These are phyloP conservation scores for Vickermania ingenoplastis DNA, from an alignment of 208 protist species.

Conservation along the genomic window DNA sequence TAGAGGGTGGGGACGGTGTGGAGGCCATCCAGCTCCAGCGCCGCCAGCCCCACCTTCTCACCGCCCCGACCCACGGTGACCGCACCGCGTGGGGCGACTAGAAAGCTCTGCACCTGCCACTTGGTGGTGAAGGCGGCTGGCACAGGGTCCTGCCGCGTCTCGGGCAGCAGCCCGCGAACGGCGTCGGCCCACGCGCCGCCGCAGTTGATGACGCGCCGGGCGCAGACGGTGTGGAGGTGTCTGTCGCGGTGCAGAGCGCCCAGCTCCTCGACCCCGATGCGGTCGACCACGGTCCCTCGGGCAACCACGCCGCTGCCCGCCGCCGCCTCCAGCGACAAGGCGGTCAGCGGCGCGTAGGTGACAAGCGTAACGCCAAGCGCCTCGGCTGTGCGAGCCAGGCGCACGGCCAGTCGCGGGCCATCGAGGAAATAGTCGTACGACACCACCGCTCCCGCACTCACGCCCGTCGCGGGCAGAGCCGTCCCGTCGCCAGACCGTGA, in stretches of 20 bases:
- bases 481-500: neutral
- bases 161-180: constrained; percentile 31
- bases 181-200: constrained; percentile 46
- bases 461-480: constrained; percentile 1
- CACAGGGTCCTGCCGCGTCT: constrained; percentile 18
- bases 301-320: neutral
- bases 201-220: constrained; percentile 66
- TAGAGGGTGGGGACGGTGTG: constrained; percentile 42
- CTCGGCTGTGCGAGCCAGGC: constrained; percentile 61
- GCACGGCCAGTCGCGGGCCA: constrained; percentile 20
- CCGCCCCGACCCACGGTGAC: neutral
- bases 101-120: constrained; percentile 31
- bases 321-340: constrained; percentile 10
- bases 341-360: constrained; percentile 38
- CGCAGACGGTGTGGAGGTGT: constrained; percentile 14
- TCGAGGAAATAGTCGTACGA: constrained; percentile 37
- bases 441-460: constrained; percentile 24
- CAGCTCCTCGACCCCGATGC: neutral
- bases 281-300: neutral
- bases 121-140: constrained; percentile 27
- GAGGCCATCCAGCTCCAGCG: constrained; percentile 9
- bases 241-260: neutral
- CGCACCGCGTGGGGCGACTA: constrained; percentile 10
- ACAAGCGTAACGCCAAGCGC: constrained; percentile 48
- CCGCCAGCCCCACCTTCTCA: constrained; percentile 1